phyloP scores from a whole-genome alignment of 2,329 filamentous ascomycete species.

The Venturia carpophila region DNA sequence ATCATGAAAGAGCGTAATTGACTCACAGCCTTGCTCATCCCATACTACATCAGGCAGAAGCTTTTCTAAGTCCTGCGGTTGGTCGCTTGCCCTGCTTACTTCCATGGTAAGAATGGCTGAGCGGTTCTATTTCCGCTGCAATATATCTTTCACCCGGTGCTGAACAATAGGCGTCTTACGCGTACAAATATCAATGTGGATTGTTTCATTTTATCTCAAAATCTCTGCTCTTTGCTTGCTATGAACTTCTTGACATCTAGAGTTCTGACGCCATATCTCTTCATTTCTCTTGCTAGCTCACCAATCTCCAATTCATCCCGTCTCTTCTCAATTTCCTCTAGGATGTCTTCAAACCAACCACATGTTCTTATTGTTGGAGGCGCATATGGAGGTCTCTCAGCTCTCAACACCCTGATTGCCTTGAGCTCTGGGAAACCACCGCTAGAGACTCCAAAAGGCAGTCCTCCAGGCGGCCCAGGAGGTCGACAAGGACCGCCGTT shows the following conservation, averaged over 20 bases:
- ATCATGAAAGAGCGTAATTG: not conserved
- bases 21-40: not conserved
- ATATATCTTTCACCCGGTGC: conserved; percentile 1
- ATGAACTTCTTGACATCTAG: not conserved
- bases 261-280: not conserved
- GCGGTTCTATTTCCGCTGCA: not conserved
- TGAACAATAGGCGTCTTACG: not conserved
- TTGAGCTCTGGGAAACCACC: conserved; percentile 50
- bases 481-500: not conserved
- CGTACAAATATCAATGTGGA: not conserved
- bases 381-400: conserved; percentile 63
- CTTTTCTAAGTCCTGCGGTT: not conserved
- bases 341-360: conserved; percentile 12
- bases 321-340: not conserved
- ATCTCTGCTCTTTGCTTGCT: not conserved
- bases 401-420: conserved; percentile 60
- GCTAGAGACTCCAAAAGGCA: conserved; percentile 27
- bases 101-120: not conserved
- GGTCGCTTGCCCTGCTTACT: not conserved
- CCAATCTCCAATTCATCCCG: not conserved
- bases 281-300: not conserved
- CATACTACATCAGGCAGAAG: not conserved
- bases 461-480: conserved; percentile 28
- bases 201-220: not conserved
- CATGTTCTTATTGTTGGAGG: conserved; percentile 59